phyloP scores from a whole-genome alignment of 805 yeast genomes.

The Barnettozyma vustinii region DNA sequence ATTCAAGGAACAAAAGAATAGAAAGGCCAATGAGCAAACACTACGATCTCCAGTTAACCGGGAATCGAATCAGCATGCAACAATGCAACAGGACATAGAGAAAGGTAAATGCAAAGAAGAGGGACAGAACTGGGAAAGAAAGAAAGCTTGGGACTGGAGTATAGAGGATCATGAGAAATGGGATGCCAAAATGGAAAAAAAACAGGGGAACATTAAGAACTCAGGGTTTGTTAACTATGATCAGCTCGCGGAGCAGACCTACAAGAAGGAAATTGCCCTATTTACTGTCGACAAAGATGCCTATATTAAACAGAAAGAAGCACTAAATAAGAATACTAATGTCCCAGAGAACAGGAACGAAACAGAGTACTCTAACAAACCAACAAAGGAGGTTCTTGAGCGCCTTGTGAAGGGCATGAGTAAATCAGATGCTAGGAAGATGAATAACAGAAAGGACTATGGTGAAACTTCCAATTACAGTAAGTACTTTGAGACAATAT shows the following conservation, averaged over 20 bases:
- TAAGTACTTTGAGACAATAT: constrained; percentile 7
- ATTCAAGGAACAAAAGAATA: constrained; percentile 29
- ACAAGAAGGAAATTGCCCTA: constrained; percentile 44
- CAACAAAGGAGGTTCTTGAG: constrained; percentile 31
- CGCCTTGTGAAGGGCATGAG: constrained; percentile 27
- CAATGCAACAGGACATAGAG: constrained; percentile 28
- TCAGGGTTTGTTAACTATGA: constrained; percentile 44
- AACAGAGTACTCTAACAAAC: constrained; percentile 29
- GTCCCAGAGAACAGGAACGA: background rate
- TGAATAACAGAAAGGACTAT: constrained; percentile 35
- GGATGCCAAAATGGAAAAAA: constrained; percentile 38
- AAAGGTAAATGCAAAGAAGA: constrained; percentile 24
- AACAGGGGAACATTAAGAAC: constrained; percentile 23
- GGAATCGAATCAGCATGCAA: constrained; percentile 27
- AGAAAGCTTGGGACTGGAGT: constrained; percentile 49
- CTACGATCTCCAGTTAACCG: constrained; percentile 28
- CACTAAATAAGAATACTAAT: constrained; percentile 12
- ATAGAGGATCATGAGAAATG: constrained; percentile 62
- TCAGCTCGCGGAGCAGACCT: constrained; percentile 56
- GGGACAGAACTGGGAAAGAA: constrained; percentile 38
- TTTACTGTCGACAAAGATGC: constrained; percentile 35
- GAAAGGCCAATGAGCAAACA: constrained; percentile 20
- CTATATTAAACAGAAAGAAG: constrained; percentile 36
- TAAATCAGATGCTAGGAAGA: constrained; percentile 25
- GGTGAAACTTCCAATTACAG: constrained; percentile 31